phyloP scores from a whole-genome alignment of 2,329 filamentous ascomycete species.

The Emergomyces africanus region DNA sequence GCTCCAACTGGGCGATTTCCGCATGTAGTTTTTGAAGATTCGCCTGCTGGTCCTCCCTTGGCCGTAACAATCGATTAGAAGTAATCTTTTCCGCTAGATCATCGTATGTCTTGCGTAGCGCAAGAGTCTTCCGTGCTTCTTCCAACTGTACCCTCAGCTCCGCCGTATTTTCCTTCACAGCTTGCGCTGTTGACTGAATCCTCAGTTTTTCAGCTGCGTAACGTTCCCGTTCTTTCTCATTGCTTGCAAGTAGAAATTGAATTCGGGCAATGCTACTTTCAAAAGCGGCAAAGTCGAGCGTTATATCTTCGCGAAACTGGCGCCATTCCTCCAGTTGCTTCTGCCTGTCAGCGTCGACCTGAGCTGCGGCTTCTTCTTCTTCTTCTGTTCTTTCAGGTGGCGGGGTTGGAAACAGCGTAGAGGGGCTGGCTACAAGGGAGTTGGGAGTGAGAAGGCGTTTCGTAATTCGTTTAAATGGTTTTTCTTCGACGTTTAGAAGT shows the following conservation, averaged over 20 bases:
- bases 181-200: constrained; percentile 66
- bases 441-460: constrained; percentile 62
- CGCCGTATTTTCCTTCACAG: constrained; percentile 62
- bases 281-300: constrained; percentile 78
- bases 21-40: constrained; percentile 71
- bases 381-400: constrained; percentile 46
- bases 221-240: constrained; percentile 67
- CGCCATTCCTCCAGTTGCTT: constrained; percentile 43
- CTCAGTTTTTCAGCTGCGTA: constrained; percentile 69
- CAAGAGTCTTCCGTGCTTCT: constrained; percentile 59
- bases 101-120: constrained; percentile 74
- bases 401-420: constrained; percentile 49
- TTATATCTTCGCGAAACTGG: constrained; percentile 70
- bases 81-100: constrained; percentile 79
- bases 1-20: constrained; percentile 77
- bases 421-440: constrained; percentile 46
- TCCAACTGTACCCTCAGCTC: constrained; percentile 63
- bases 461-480: constrained; percentile 78
- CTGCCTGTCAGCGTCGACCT: constrained; percentile 34
- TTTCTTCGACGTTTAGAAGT: constrained; percentile 81
- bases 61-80: constrained; percentile 62
- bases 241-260: constrained; percentile 74
- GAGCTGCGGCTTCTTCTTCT: constrained; percentile 28
- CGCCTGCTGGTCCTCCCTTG: constrained; percentile 68
- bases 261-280: constrained; percentile 77